Percentiles rank a stretch among this genome's conserved stretches.
phyloP scores from a whole-genome alignment of 164 flowering plant genomes.

The Dillenia turbinata region DNA sequence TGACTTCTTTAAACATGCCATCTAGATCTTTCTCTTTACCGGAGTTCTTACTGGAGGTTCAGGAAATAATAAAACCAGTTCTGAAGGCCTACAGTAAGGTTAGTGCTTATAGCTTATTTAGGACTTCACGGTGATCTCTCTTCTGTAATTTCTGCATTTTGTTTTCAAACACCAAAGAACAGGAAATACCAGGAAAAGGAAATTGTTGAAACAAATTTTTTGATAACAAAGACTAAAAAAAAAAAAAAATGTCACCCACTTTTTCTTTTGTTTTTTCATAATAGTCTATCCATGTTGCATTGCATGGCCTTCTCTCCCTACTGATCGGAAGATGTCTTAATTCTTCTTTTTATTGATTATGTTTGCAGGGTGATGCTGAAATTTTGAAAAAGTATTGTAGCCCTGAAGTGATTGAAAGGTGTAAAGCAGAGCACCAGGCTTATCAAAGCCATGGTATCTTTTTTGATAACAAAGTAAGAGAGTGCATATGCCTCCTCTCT shows the following conservation, averaged over 20 bases:
- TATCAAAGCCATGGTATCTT: conserved; percentile 69
- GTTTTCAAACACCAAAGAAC: not conserved
- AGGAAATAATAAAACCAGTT: conserved; percentile 75
- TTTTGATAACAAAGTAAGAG: conserved; percentile 80
- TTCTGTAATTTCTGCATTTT: not conserved
- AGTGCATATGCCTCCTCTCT: not conserved
- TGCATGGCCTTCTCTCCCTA: too few relatives aligned
- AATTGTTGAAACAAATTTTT: too few relatives aligned
- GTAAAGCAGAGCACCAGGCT: conserved; percentile 68
- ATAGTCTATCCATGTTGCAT: too few relatives aligned
- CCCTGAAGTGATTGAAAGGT: conserved; percentile 77
- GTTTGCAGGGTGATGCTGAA: conserved; percentile 64
- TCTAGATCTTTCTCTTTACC: conserved; percentile 80
- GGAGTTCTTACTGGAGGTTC: conserved; percentile 89
- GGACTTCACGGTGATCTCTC: not conserved
- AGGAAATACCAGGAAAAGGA: too few relatives aligned
- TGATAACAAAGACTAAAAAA: too few relatives aligned
- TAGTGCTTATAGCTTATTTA: conserved; percentile 7
- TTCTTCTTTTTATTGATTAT: too few relatives aligned
- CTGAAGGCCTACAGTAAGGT: conserved; percentile 86
- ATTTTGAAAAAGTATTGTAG: conserved; percentile 68
- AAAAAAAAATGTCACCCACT: too few relatives aligned
- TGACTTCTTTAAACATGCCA: conserved; percentile 3
- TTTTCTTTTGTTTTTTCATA: too few relatives aligned
- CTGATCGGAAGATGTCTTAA: too few relatives aligned